Percentiles rank a stretch among this genome's conserved stretches.
Conservation (phyloP, 164 flowering plant species). For the Houttuynia cordata region DNA sequence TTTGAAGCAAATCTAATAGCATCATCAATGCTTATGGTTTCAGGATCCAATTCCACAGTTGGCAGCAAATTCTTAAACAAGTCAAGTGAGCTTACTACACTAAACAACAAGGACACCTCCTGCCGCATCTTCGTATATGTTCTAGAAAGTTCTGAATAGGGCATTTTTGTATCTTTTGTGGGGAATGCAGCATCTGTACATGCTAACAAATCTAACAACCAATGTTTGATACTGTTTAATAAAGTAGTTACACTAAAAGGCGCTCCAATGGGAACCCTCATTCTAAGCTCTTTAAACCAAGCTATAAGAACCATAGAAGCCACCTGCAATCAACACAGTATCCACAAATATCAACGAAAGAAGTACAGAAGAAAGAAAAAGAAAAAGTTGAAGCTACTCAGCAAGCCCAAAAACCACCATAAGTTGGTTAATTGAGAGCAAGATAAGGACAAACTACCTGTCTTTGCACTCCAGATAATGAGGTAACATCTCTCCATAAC, state of each 20-base stretch:
- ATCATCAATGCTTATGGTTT: conserved; percentile 60
- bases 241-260: conserved; percentile 17
- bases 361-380: too few species aligned
- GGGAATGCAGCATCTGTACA: conserved; percentile 85
- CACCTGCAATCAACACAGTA: conserved; percentile 31
- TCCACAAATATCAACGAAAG: too few species aligned
- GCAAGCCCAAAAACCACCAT: too few species aligned
- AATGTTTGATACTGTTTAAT: conserved; percentile 33
- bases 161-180: conserved; percentile 68
- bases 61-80: conserved; percentile 24
- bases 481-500: conserved; percentile 57
- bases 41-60: conserved; percentile 30
- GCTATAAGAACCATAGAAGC: conserved; percentile 82
- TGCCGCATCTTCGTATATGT: conserved; percentile 87
- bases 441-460: conserved; percentile 65
- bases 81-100: conserved; percentile 39
- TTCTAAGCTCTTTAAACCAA: conserved; percentile 81
- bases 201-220: conserved; percentile 66
- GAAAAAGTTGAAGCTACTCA: too few species aligned
- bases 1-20: conserved; percentile 74
- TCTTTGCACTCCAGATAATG: conserved; percentile 89
- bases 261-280: conserved; percentile 12
- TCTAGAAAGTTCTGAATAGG: conserved; percentile 90
- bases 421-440: too few species aligned
- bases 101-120: conserved; percentile 62